These are phyloP conservation scores for Pelargonium fulgidum DNA, from an alignment of 441 rosid species.

Conservation along the genomic window DNA sequence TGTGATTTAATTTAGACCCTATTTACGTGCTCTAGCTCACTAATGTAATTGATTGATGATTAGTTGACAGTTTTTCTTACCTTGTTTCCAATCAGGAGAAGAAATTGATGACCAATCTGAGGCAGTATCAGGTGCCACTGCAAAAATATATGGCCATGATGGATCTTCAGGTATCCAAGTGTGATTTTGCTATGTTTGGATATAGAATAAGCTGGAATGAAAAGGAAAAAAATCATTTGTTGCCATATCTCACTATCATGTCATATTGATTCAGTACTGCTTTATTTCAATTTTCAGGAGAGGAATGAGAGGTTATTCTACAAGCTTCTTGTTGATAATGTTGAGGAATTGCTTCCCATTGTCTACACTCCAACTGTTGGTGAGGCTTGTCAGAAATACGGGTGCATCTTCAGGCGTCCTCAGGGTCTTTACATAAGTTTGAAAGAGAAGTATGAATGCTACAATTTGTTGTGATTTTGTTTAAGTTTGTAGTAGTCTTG, in stretches of 20 bases:
- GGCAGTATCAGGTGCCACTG: conserved; percentile 66
- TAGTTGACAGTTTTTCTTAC: neutral
- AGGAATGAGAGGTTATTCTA: conserved; percentile 78
- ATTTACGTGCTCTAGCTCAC: too few relatives aligned
- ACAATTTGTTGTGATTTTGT: neutral
- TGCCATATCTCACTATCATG: too few relatives aligned
- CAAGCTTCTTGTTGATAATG: conserved; percentile 72
- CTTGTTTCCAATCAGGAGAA: conserved; percentile 46
- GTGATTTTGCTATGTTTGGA: neutral
- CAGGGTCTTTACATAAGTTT: conserved; percentile 81
- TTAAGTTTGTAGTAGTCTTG: neutral
- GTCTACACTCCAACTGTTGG: conserved; percentile 91
- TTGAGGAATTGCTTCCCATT: conserved; percentile 82
- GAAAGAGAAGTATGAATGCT: conserved; percentile 49
- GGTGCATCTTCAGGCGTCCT: conserved; percentile 69
- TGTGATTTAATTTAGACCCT: neutral
- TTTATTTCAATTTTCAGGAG: conserved; percentile 38
- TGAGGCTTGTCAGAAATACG: conserved; percentile 84
- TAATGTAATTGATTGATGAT: too few relatives aligned
- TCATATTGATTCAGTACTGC: too few relatives aligned
- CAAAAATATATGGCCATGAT: conserved; percentile 84
- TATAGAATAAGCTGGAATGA: neutral
- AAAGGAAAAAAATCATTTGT: neutral
- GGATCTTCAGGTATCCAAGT: conserved; percentile 67
- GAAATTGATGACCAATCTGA: conserved; percentile 58